Conservation (phyloP, 495 filamentous ascomycete species). For the Daldinia loculata region DNA sequence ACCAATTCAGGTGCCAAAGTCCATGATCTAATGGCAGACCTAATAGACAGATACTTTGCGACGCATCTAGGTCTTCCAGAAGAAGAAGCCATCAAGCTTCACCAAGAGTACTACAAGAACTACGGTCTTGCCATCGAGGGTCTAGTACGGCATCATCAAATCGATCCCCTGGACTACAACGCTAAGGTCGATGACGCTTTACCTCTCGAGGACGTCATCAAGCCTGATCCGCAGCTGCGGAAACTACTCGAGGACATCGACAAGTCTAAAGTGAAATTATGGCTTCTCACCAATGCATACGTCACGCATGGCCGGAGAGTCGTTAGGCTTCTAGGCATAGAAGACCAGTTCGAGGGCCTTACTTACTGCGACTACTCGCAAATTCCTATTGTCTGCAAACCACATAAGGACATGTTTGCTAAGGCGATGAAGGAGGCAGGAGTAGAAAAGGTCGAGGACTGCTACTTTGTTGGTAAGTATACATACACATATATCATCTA, state of each 20-base stretch:
- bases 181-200: conserved; percentile 92
- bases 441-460: conserved; percentile 64
- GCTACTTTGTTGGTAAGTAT: conserved; percentile 84
- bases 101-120: conserved; percentile 89
- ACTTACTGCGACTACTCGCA: conserved; percentile 89
- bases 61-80: conserved; percentile 74
- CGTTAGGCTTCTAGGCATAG: conserved; percentile 78
- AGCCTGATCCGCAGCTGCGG: conserved; percentile 76
- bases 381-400: conserved; percentile 81
- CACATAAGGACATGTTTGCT: conserved; percentile 80
- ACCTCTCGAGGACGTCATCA: conserved; percentile 84
- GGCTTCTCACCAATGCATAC: conserved; percentile 98
- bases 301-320: conserved; percentile 86
- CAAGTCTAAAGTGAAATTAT: conserved; percentile 78
- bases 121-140: conserved; percentile 98
- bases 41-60: conserved; percentile 85
- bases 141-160: conserved; percentile 90
- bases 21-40: conserved; percentile 74
- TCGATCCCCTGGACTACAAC: conserved; percentile 96
- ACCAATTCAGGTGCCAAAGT: conserved; percentile 66
- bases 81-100: conserved; percentile 81
- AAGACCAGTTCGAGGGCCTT: conserved; percentile 90
- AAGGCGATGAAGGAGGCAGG: conserved; percentile 78
- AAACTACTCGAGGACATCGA: conserved; percentile 82
- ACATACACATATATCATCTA: neutral